Evolutionary conservation across 768 basidiomycete genomes (phyloP).

Genomic region (Podaxis pistillaris): DNA sequence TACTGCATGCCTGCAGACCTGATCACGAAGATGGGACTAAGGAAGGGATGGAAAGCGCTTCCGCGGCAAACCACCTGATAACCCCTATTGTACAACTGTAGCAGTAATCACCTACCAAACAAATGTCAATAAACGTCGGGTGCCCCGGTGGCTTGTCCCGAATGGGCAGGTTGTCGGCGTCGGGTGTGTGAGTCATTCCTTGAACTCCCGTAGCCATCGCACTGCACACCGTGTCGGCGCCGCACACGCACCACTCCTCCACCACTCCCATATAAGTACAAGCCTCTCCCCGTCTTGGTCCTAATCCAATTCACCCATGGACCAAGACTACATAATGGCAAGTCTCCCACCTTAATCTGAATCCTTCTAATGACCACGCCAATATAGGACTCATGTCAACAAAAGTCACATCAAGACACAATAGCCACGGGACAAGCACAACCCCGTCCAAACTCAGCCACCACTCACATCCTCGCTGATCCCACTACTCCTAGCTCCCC

Average conservation of each 20-base stretch:
- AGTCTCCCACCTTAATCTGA: not conserved
- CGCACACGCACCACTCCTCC: not conserved
- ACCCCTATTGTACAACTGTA: too few species aligned
- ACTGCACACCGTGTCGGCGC: not conserved
- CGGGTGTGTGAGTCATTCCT: too few species aligned
- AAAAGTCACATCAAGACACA: not conserved
- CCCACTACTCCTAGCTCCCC: not conserved
- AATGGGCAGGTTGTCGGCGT: too few species aligned
- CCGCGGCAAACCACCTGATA: constrained; percentile 25
- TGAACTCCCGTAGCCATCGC: too few species aligned
- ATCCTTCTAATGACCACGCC: not conserved
- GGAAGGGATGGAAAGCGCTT: constrained; percentile 63
- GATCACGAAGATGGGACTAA: constrained; percentile 68
- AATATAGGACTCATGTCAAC: not conserved
- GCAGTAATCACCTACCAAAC: too few species aligned
- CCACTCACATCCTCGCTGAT: not conserved
- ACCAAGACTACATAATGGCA: not conserved
- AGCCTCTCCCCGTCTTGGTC: not conserved
- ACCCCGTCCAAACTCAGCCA: not conserved
- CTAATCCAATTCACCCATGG: not conserved
- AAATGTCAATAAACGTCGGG: too few species aligned
- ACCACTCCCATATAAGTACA: not conserved
- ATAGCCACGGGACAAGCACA: not conserved
- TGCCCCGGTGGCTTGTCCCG: too few species aligned
- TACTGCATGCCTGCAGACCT: constrained; percentile 91